These are phyloP conservation scores for Immersiporthe knoxdaviesiana DNA, from an alignment of 2,329 filamentous ascomycete species.

Conservation along the genomic window DNA sequence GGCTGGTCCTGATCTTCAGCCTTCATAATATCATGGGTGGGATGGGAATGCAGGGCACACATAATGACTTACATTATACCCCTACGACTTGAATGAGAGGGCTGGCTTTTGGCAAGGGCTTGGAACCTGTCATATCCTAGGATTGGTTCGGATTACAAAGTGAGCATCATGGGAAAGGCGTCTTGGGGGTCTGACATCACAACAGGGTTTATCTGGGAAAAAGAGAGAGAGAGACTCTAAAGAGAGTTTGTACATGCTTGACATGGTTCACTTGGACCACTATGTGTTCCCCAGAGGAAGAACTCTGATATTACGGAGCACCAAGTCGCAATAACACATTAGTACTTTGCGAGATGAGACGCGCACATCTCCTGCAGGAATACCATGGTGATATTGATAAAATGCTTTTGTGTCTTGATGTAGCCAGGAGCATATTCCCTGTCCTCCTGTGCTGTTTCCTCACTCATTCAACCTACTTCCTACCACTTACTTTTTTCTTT, in stretches of 20 bases:
- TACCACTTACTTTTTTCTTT: too few species aligned
- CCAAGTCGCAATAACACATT: neutral
- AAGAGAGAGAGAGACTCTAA: too few species aligned
- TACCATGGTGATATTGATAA: neutral
- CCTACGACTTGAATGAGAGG: neutral
- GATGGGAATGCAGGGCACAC: neutral
- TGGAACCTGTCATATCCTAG: neutral
- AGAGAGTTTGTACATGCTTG: neutral
- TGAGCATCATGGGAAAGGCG: neutral
- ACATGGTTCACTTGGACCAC: neutral
- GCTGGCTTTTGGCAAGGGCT: neutral
- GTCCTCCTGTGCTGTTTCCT: neutral
- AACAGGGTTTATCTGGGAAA: neutral
- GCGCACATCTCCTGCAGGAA: neutral
- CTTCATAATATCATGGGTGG: slow-evolving; percentile 10
- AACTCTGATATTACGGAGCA: neutral
- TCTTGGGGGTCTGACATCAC: neutral
- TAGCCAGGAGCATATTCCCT: neutral
- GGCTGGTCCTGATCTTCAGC: slow-evolving; percentile 3
- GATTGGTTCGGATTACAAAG: neutral
- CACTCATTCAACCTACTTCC: neutral
- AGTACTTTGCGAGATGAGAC: neutral
- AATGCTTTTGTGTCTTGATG: neutral
- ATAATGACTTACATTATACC: slow-evolving; percentile 4
- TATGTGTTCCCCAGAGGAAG: neutral